Evolutionary conservation across 2,329 filamentous ascomycete species (phyloP).

Genomic region (Claviceps purpurea): DNA sequence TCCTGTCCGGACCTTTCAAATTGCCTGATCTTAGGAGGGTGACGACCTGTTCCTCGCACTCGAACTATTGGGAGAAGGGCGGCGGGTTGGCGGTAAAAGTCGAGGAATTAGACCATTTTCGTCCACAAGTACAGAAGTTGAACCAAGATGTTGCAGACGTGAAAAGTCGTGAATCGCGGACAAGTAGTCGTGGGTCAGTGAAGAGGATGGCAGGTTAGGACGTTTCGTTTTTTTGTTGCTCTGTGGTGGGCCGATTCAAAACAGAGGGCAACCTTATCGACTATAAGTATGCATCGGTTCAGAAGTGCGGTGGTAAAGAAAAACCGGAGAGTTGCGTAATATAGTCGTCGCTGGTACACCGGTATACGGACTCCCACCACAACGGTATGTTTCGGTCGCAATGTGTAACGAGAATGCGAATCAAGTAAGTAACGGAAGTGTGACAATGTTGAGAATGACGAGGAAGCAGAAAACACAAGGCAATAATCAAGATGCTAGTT

Average conservation of each 20-base stretch:
- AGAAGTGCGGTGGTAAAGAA: neutral
- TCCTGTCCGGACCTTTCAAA: slow-evolving; percentile 9
- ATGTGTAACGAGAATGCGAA: slow-evolving; percentile 8
- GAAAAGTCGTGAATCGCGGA: neutral
- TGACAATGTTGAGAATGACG: slow-evolving; percentile 7
- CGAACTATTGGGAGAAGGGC: neutral
- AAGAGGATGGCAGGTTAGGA: neutral
- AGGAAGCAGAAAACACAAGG: slow-evolving; percentile 7
- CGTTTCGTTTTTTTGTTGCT: neutral
- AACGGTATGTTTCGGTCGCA: slow-evolving; percentile 19
- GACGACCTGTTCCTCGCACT: slow-evolving; percentile 5
- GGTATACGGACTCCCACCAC: slow-evolving; percentile 1
- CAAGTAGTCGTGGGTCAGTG: neutral
- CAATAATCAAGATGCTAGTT: slow-evolving; percentile 1
- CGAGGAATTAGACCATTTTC: slow-evolving; percentile 4
- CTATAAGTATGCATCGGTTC: neutral
- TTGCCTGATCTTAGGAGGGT: slow-evolving; percentile 9
- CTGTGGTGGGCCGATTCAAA: neutral
- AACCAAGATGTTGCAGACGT: neutral
- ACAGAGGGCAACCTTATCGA: neutral
- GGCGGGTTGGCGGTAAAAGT: neutral
- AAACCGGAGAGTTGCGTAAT: neutral
- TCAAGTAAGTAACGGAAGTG: slow-evolving; percentile 1
- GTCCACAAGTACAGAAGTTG: neutral
- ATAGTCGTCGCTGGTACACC: neutral